Evolutionary conservation across 2,329 filamentous ascomycete genomes (phyloP), one percentile per base, ranked within the genome.

Genomic region (Cadophora sp.): DNA sequence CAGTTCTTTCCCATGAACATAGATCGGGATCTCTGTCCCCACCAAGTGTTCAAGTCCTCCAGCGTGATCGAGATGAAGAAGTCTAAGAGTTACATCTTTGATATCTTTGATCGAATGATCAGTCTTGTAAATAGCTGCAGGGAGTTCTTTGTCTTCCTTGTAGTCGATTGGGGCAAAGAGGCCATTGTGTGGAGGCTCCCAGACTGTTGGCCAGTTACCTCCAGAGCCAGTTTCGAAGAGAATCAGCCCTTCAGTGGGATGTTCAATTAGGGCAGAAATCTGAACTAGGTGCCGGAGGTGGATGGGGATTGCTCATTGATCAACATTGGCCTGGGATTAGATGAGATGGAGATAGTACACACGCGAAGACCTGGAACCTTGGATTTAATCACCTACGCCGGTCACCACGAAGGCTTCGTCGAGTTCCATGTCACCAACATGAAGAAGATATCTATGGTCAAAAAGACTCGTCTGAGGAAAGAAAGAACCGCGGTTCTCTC

Each of bases 21-120:
- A 81, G 60, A 82, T 81, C 1, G 78, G 79, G 1, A 82, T 73
- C n/a, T 79, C 76, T 0, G 77, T 81, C 27, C 73, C 74, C 1
- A 75, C 50, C 51, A 83, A 83, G 59, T 82, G 73, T 27, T 82
- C 80, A 0, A 83, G 71, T 0, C 82, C 81, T 0, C 81, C 82
- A 0, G 82, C 81, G 65, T 83, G 81, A 62, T 83, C 81, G 1
- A 83, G 69, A 67, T 83, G 81, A 4, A 84, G 68, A 66, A 83
- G 81, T 1, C 82, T 79, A 24, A 83, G 77, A 0, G 83, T 76
- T 0, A 83, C 76, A 0, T 76, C 78, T 64, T 82, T 82, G 62
- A 83, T 72, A 67, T 83, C 80, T 59, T 79, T 79, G 66, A 83
- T 81, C 0, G 78, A 76, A 14, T 76, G 27, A 78, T 64, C 70